Base-by-base conservation (phyloP, 306 rosid genomes). In the Cicer chorassanicum region DNA sequence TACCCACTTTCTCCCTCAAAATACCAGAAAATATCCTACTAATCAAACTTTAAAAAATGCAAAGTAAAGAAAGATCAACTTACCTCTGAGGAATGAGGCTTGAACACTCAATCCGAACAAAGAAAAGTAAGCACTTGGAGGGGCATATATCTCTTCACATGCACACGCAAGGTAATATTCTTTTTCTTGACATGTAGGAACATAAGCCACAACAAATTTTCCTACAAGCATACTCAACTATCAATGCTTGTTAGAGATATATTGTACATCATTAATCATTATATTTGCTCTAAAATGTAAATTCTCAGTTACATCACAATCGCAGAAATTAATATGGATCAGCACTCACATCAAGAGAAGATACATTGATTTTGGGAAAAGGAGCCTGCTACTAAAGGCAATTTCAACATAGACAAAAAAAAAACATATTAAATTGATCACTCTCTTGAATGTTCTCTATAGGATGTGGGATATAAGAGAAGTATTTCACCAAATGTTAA, bases 141-240 rank as follows among this genome's bases (percentile, higher is more conserved):
- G 98, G 50, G 90, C 89, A 70, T 88, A 94, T 83, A 90, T 91
- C 82, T 94, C 97, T 41, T 91, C 95, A 76, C 97, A 94, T 8
- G 96, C 97, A 87, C 90, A 87, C 0, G 98, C 98, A 44, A 94
- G 89, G 87, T 89, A 94, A 87, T 94, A 94, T 72, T 94, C 98
- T 73, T 94, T 90, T 84, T 94, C 97, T 68, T 74, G 86, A 70
- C 96, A 87, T 71, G 87, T 73, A 71, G 97, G 98, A 76, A 85
- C 81, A 62, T 75, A 94, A 36, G 95, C 98, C 78, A 94, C 86
- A 68, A 88, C 67, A 83, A 91, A 88, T 78, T 94, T 94, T 68
- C 95, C 98, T 94, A 71, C 86, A 79, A 73, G 46, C 76, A 76
- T 40, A 66, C 39, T 66, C 56, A 66, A 82, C 68, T 48, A 79